Base-by-base conservation (phyloP, 2,329 filamentous ascomycete genomes). In the Talaromyces sp. region DNA sequence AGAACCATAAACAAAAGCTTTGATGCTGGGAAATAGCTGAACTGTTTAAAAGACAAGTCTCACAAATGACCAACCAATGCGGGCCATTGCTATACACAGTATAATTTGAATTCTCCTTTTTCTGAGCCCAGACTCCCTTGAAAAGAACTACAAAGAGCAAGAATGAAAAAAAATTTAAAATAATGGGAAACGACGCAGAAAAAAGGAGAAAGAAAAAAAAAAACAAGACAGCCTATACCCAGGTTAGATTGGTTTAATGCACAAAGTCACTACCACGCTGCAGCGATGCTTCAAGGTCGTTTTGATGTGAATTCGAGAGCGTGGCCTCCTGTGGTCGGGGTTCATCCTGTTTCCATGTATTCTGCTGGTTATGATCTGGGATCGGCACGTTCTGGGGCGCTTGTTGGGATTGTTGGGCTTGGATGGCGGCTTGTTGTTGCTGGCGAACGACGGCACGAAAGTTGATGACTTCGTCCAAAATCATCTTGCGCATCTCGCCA, bases 401-500 rank as follows among this genome's bases (percentile, higher is more conserved):
- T 68, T 80, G 76, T 65, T 79, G 76, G 59, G 75, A 71, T 64
- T 76, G 73, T 36, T 65, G 64, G 34, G 40, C 59, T 23, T 68
- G 68, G 27, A 71, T 70, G 50, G 68, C 68, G 54, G 69, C 76
- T 67, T 80, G 77, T 31, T 80, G 77, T 64, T 79, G 75, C 64
- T 82, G 79, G 64, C 84, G 79, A 51, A 87, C 85, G 60, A 78
- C 74, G 62, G 84, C 82, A 65, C 95, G 87, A 87, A 99, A 99
- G 67, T 87, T 85, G 72, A 87, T 83, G 56, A 99, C 95, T 78
- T 99, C 95, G n/a, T 94, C 89, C 63, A 97, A 82, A 67, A 99
- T 99, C 91, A 97, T 96, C 78, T 89, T 88, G 74, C 95, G 91
- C 93, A 99, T 98, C 69, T 97, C 91, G 27, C 83, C 85, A 23